Evolutionary conservation across 257 asterid species (phyloP).

Genomic region (Dorcoceras hygrometricum): DNA sequence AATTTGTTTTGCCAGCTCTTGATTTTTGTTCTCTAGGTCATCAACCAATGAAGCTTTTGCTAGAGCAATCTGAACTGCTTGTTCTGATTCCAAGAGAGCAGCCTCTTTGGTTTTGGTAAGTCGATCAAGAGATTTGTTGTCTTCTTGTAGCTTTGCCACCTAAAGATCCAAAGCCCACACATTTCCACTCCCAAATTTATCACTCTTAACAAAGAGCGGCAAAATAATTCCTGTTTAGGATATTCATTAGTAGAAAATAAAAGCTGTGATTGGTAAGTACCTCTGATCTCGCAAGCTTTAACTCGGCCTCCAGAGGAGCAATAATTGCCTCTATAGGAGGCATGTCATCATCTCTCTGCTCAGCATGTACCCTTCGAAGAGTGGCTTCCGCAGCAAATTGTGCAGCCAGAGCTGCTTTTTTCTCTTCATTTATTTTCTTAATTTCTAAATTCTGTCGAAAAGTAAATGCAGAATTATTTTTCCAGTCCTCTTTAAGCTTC

Average conservation of each 20-base stretch:
- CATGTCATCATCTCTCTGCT: conserved; percentile 92
- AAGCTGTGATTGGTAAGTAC: conserved; percentile 33
- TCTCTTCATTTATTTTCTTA: conserved; percentile 84
- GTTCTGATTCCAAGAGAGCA: conserved; percentile 85
- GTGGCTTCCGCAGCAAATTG: conserved; percentile 98
- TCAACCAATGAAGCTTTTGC: conserved; percentile 92
- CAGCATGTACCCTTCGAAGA: conserved; percentile 91
- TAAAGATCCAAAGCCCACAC: conserved; percentile 29
- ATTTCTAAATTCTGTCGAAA: conserved; percentile 70
- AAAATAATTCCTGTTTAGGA: conserved; percentile 17
- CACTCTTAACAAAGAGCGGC: conserved; percentile 13
- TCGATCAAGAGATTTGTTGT: conserved; percentile 86
- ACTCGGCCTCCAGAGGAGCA: conserved; percentile 89
- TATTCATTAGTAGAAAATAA: conserved; percentile 22
- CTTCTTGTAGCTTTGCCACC: conserved; percentile 88
- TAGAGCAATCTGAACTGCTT: conserved; percentile 74
- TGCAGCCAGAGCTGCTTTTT: conserved; percentile 72
- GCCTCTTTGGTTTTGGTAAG: conserved; percentile 94
- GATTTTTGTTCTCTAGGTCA: conserved; percentile 86
- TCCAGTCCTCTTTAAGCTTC: conserved; percentile 2
- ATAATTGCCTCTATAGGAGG: conserved; percentile 95
- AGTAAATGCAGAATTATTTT: conserved; percentile 24
- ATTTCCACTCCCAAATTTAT: conserved; percentile 14
- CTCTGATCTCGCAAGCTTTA: conserved; percentile 80
- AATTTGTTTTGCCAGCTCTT: conserved; percentile 74